Evolutionary conservation across 768 basidiomycete species (phyloP), one percentile per base, ranked within the genome.

Genomic region (Pisolithus marmoratus): DNA sequence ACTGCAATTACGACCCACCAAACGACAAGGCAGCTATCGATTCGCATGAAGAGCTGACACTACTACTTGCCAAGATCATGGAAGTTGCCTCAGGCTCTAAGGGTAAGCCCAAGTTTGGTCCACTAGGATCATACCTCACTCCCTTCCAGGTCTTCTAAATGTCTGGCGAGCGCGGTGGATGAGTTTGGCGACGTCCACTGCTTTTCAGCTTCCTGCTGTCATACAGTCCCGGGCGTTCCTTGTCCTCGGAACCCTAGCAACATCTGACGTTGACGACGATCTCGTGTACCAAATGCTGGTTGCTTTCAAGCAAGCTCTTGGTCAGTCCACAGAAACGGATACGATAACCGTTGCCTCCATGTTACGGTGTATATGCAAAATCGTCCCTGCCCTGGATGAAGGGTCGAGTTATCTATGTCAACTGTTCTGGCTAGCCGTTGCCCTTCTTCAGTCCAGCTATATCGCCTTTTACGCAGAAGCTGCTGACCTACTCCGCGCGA

Each of bases 141-240:
- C 45, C 54, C 44, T 50, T 20, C 50, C 19, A 90, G 90, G 85
- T 11, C 67, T 91, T 3, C 69, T 88, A 27, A 96, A 96, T 61
- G 80, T 88, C 3, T 96, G 94, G 94, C 80, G 87, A 53, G 90
- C 93, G 24, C 78, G 94, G 34, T 95, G 93, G 92, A 93, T 93
- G 87, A 84, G 90, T 38, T 66, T 96, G 52, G 82, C 92, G 14
- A 87, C 89, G 1, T 83, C 90, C 1, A 89, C 88, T 0, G 91
- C 93, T 20, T 95, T 95, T 72, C 94, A 95, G 61, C 79, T 87
- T 44, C 90, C 89, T 4, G 86, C 90, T 0, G 83, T 87, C 2
- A 81, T 93, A n/a, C 94, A 95, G 63, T 83, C 87, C 24, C 83
- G 90, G 9, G 88, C 91, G 0, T 95, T 94, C 65, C 80, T 88